Evolutionary conservation across 2,329 filamentous ascomycete genomes (phyloP).

Genomic region (Lojkania enalia): DNA sequence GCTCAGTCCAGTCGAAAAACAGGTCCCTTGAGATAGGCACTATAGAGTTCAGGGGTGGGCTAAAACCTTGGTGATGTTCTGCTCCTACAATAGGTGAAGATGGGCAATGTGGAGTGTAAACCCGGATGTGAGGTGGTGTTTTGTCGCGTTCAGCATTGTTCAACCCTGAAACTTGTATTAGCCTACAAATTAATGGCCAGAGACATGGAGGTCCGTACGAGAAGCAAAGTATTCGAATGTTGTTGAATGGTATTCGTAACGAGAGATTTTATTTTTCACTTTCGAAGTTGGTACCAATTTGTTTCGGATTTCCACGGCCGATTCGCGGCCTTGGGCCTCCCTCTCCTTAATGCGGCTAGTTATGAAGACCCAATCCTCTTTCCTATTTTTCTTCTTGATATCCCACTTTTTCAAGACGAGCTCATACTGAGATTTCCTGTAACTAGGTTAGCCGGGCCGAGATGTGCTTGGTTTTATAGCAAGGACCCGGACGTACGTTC

Average conservation of each 20-base stretch:
- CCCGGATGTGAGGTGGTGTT: conserved; percentile 4
- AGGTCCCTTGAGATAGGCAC: neutral
- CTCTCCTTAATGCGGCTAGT: neutral
- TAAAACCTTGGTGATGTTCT: neutral
- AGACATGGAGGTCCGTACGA: conserved; percentile 3
- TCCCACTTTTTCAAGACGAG: conserved; percentile 3
- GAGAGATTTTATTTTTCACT: neutral
- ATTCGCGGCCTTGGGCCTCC: neutral
- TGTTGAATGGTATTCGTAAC: neutral
- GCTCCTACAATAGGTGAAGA: neutral
- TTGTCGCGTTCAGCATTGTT: neutral
- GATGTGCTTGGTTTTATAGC: neutral
- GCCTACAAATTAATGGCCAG: conserved; percentile 4
- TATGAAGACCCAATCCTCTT: conserved; percentile 7
- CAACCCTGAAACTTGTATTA: neutral
- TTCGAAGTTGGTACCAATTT: neutral
- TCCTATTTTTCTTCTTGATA: conserved; percentile 3
- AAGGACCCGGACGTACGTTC: neutral
- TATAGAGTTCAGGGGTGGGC: neutral
- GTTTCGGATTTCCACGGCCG: neutral
- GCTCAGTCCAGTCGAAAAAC: neutral
- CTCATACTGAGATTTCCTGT: neutral
- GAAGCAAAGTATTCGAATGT: neutral
- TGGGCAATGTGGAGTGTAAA: conserved; percentile 1
- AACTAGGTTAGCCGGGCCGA: neutral